Conservation (phyloP, 2,329 filamentous ascomycete species). For the Passalora sequoiae region DNA sequence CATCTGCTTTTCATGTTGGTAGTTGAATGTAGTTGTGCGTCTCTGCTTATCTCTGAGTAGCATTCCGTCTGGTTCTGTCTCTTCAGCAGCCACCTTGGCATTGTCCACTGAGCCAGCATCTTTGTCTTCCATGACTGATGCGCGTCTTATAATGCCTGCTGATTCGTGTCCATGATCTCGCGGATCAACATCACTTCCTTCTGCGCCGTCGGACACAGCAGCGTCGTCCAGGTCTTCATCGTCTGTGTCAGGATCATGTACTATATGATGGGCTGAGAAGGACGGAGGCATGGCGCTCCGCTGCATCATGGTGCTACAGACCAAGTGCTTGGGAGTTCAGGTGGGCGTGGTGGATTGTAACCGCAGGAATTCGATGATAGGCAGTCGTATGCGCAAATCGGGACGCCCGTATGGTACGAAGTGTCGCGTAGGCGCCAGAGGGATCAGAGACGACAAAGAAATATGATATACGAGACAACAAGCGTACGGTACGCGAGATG, state of each 20-base stretch:
- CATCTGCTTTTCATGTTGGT: conserved; percentile 88
- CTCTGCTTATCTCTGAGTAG: conserved; percentile 50
- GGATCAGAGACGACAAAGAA: too few species aligned
- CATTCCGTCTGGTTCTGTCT: conserved; percentile 31
- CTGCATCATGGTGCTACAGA: conserved; percentile 25
- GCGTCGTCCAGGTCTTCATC: conserved; percentile 21
- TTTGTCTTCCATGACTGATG: conserved; percentile 24
- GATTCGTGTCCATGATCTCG: conserved; percentile 24
- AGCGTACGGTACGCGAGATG: too few species aligned
- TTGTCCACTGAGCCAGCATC: conserved; percentile 14
- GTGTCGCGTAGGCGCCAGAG: too few species aligned
- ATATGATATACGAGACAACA: too few species aligned
- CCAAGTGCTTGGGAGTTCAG: not conserved
- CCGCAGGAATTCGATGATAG: too few species aligned
- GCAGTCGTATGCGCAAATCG: too few species aligned
- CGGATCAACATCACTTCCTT: conserved; percentile 16
- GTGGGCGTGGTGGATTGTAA: too few species aligned
- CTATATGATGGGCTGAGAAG: conserved; percentile 24
- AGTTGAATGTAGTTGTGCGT: conserved; percentile 86
- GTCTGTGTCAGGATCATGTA: conserved; percentile 23
- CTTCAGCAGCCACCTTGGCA: conserved; percentile 15
- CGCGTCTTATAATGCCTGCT: conserved; percentile 22
- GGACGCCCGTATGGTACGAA: too few species aligned
- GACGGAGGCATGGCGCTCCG: conserved; percentile 27
- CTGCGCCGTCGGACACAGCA: conserved; percentile 19